Percentiles rank a stretch among this genome's conserved stretches.
Conservation (phyloP, 2,329 filamentous ascomycete genomes). For the Furcasterigmium sp. region DNA sequence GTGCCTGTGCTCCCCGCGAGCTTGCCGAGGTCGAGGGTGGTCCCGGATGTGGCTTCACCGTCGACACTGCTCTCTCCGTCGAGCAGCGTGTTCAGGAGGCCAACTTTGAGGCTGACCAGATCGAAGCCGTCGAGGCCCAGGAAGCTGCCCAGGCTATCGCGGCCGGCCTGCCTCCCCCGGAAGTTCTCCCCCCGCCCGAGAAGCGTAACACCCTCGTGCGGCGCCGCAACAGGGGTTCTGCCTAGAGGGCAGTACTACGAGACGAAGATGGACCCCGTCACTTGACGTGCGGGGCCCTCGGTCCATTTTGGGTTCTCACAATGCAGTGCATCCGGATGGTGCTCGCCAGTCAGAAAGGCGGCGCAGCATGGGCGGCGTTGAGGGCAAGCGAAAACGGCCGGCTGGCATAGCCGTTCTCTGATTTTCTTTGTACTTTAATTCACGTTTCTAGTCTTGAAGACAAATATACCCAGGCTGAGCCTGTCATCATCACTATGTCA, state of each 20-base stretch:
- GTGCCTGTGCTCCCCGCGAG: constrained; percentile 26
- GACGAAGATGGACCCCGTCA: background rate
- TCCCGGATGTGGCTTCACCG: constrained; percentile 25
- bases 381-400: background rate
- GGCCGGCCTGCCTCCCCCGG: background rate
- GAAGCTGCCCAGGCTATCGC: background rate
- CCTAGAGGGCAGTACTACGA: no score
- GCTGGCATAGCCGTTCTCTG: constrained; percentile 1
- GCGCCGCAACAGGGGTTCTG: background rate
- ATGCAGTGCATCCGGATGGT: no score
- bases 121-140: background rate
- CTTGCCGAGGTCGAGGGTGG: constrained; percentile 25
- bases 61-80: background rate
- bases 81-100: background rate
- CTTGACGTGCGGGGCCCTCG: background rate
- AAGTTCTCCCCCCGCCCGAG: background rate
- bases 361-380: background rate
- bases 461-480: no score
- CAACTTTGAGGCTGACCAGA: background rate
- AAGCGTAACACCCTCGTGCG: background rate
- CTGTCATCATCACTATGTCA: no score
- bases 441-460: no score
- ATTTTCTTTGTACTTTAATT: no score
- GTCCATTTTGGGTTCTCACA: no score
- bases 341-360: no score